Evolutionary conservation across 495 filamentous ascomycete species (phyloP).

Genomic region (Xylaria telfairii): DNA sequence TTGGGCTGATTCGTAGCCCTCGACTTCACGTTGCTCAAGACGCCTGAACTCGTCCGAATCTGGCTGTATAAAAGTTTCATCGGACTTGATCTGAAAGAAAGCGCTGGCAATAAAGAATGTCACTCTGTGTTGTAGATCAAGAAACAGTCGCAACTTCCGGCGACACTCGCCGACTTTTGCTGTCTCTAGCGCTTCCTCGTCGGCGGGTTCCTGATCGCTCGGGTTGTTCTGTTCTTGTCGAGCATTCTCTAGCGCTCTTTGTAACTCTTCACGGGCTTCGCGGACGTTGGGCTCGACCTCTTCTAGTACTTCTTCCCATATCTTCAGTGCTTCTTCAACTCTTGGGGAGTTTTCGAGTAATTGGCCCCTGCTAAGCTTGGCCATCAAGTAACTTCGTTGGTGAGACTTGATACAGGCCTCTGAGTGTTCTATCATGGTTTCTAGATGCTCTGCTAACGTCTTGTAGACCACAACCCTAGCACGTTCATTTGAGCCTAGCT

Average conservation of each 20-base stretch:
- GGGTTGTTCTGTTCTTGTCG: constrained; percentile 36
- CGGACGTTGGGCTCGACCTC: constrained; percentile 62
- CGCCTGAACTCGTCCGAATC: constrained; percentile 68
- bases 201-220: constrained; percentile 42
- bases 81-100: constrained; percentile 79
- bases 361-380: constrained; percentile 72
- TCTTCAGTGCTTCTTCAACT: constrained; percentile 61
- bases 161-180: constrained; percentile 57
- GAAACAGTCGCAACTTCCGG: constrained; percentile 69
- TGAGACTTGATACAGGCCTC: constrained; percentile 67
- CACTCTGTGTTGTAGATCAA: constrained; percentile 83
- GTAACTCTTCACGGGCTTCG: constrained; percentile 68
- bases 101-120: constrained; percentile 85
- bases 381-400: constrained; percentile 67
- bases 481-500: constrained; percentile 60
- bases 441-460: constrained; percentile 84
- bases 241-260: constrained; percentile 56
- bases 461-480: constrained; percentile 62
- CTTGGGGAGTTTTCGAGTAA: constrained; percentile 68
- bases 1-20: constrained; percentile 79
- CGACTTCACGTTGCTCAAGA: constrained; percentile 71
- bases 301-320: constrained; percentile 69
- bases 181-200: constrained; percentile 30
- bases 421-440: constrained; percentile 86
- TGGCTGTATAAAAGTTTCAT: constrained; percentile 64